Evolutionary conservation across 345 rosid species (phyloP).

Genomic region (Syzygium aromaticum): DNA sequence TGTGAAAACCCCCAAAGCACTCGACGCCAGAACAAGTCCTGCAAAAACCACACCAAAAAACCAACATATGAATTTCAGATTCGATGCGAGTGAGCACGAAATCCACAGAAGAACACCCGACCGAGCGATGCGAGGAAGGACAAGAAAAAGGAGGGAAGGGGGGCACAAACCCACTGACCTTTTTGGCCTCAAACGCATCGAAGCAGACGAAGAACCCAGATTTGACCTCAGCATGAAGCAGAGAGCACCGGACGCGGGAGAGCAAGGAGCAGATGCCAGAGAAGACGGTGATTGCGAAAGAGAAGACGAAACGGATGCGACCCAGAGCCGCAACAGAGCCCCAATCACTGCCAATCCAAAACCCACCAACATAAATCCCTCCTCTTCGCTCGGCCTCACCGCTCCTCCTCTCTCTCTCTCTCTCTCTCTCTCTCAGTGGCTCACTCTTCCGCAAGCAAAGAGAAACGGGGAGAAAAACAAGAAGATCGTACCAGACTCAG

Average conservation of each 20-base stretch:
- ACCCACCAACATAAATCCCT: constrained; percentile 88
- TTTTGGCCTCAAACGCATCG: constrained; percentile 73
- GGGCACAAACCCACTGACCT: constrained; percentile 27
- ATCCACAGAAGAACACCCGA: neutral
- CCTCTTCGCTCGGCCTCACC: constrained; percentile 12
- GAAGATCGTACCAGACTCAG: constrained; percentile 1
- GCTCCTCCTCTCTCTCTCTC: neutral
- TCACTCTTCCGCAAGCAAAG: neutral
- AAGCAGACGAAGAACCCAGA: constrained; percentile 39
- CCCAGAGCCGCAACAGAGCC: constrained; percentile 57
- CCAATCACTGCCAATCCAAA: constrained; percentile 65
- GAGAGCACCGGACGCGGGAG: constrained; percentile 1
- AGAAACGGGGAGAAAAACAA: neutral
- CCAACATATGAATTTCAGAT: constrained; percentile 12
- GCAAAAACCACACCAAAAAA: constrained; percentile 16
- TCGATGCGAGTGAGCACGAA: neutral
- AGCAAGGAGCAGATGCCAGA: neutral
- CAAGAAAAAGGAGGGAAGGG: neutral
- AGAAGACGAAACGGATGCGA: constrained; percentile 3
- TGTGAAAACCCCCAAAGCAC: constrained; percentile 73
- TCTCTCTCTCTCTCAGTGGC: neutral
- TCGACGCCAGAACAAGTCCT: constrained; percentile 74
- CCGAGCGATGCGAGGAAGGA: neutral
- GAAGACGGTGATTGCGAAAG: neutral
- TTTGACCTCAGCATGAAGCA: constrained; percentile 36